These are phyloP conservation scores for Pilatotrama ljubarskyi DNA, from an alignment of 768 basidiomycete species.

Conservation along the genomic window DNA sequence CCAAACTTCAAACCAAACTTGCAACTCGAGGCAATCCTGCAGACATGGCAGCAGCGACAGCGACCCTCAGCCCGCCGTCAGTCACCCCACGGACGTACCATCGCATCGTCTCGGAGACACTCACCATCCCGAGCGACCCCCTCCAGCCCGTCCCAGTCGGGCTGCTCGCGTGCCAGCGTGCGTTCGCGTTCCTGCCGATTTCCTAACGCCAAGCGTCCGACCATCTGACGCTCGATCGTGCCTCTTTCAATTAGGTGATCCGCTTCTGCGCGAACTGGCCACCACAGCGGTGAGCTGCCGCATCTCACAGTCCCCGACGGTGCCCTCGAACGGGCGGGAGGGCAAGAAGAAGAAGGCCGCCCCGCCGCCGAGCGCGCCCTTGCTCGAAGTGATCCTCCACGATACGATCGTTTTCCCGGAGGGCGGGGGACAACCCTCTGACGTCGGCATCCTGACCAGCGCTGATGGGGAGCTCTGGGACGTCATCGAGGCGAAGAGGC, in stretches of 20 bases:
- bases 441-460: constrained; percentile 58
- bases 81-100: constrained; percentile 61
- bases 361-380: constrained; percentile 45
- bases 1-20: background rate
- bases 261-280: constrained; percentile 57
- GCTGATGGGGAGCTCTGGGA: constrained; percentile 50
- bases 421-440: constrained; percentile 80
- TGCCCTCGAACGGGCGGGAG: constrained; percentile 33
- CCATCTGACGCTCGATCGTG: constrained; percentile 7
- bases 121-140: constrained; percentile 54
- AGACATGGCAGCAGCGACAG: constrained; percentile 40
- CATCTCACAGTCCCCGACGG: constrained; percentile 45
- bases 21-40: no score
- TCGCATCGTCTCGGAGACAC: constrained; percentile 58
- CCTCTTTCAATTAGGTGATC: constrained; percentile 52
- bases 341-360: constrained; percentile 57
- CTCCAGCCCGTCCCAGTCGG: constrained; percentile 66
- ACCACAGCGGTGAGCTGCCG: constrained; percentile 57
- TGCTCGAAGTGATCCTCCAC: constrained; percentile 67
- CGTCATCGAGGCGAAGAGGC: constrained; percentile 66
- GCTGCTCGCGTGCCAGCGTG: constrained; percentile 78
- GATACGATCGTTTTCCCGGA: constrained; percentile 84
- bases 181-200: constrained; percentile 6
- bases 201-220: background rate
- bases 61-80: constrained; percentile 34